Base-by-base conservation (phyloP, 2,329 filamentous ascomycete species). In the Diplocarpon rosae region DNA sequence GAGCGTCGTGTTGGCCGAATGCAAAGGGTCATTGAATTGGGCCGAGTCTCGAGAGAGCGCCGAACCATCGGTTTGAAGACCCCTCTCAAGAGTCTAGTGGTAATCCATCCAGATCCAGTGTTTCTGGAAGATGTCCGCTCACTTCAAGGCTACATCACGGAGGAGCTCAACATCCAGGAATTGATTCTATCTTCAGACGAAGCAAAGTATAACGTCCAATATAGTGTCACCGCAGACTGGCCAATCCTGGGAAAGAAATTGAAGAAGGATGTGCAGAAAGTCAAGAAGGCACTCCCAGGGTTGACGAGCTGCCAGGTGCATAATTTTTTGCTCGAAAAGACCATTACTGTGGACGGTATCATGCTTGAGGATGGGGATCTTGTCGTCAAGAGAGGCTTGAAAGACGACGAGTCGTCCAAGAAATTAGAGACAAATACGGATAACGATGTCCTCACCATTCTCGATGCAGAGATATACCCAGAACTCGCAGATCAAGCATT, bases 21-120 rank as follows among this genome's bases (percentile, higher is more conserved):
- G 92, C 90, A 96, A 65, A 84, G 81, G 54, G 88, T 96, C 60
- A 95, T 98, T 62, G 88, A 96, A 59, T 75, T 96, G 50, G 86
- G 79, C 37, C 78, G 92, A 60, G 78, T 90, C 41, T 89, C 86
- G 40, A 77, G 92, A 63, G 92, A 96, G 64, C 79, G 88, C 41
- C 79, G 84, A 48, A 80, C 80, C 36, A 80, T 95, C 57, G 85
- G 85, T 29, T 70, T 96, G 43, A 96, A 95, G 70, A 92, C 84
- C 5, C 92, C 92, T 4, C 69, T 96, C 42, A 93, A 90, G 72
- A 86, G 85, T 0, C 71, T 96, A 24, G 76, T 95, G 11, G 85
- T 96, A 50, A 85, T 96, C 51, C 87, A 95, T 59, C 76, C 83
- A 41, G 85, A 93, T 52, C 70, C 76, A 47, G 72, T 88, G 56